Evolutionary conservation across 345 rosid species (phyloP).

Genomic region (Crucihimalaya himalaica): DNA sequence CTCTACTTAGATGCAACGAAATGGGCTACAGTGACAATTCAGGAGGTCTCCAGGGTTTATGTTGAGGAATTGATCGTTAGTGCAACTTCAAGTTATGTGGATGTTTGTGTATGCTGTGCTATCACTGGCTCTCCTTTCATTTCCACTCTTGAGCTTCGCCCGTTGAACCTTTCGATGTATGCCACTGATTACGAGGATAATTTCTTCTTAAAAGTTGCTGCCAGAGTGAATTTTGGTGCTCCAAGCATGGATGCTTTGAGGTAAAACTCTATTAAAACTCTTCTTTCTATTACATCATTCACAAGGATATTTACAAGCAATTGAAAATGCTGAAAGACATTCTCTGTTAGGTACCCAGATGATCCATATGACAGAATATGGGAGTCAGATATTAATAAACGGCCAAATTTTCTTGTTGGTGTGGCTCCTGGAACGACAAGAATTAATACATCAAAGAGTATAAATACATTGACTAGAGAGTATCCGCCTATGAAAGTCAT

Average conservation of each 20-base stretch:
- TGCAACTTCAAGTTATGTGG: conserved; percentile 71
- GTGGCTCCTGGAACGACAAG: conserved; percentile 78
- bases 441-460: conserved; percentile 63
- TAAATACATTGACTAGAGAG: conserved; percentile 69
- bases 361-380: conserved; percentile 99
- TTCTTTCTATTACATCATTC: conserved; percentile 14
- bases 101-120: conserved; percentile 90
- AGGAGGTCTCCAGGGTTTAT: conserved; percentile 70
- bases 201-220: conserved; percentile 85
- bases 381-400: conserved; percentile 82
- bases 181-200: conserved; percentile 82
- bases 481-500: conserved; percentile 96
- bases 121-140: conserved; percentile 89
- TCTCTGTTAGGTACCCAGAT: conserved; percentile 83
- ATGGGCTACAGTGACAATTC: conserved; percentile 84
- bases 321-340: conserved; percentile 4
- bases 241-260: conserved; percentile 59
- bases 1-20: conserved; percentile 84
- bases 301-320: neutral
- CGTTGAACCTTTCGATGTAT: conserved; percentile 85
- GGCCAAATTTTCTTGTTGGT: conserved; percentile 89
- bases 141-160: conserved; percentile 87
- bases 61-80: conserved; percentile 80
- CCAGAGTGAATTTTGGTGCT: conserved; percentile 96
- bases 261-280: conserved; percentile 41